Base-by-base conservation (phyloP, 2,329 filamentous ascomycete genomes). In the Pseudogymnoascus sp. region DNA sequence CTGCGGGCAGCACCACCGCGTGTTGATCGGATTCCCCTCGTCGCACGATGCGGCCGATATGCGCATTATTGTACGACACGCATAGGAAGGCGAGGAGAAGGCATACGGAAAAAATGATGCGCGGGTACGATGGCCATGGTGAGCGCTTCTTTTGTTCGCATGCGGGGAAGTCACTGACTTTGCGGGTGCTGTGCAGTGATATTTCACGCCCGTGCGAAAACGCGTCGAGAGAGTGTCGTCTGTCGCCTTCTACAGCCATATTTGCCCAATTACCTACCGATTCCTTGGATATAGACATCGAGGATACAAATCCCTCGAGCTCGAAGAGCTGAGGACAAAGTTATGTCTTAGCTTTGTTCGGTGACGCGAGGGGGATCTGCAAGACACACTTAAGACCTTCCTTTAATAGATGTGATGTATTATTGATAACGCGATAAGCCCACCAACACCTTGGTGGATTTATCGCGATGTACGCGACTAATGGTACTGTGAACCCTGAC, bases 301-400 rank as follows among this genome's bases (percentile, higher is more conserved):
- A 32, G 25, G 28, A 54, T 11, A 20, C 28, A 54, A 20, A 11
- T 18, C 9, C n/a, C 28, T 9, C 6, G 9, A 32, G 47, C 11
- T 54, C 16, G 11, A 54, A 32, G 47, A 54, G 28, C 47, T 34
- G 28, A 3, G 47, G 47, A 16, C 47, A 32, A 9, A 54, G n/a
- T 32, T 28, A 18, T 32, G 28, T 54, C 25, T 54, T 54, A 54
- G 9, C 20, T 54, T 18, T 18, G 9, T 12, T 34, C 32, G 28
- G 47, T 54, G 47, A 54, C 47, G 47, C 47, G 28, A 32, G 28
- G 43, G 28, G 47, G 16, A 54, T 54, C 47, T 54, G 47, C 28
- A 34, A 54, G 47, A 11, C 47, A 34, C 47, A 8, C 6, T 8
- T 20, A 32, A 54, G 28, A 54, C 47, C 47, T 50, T 50, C 25